Conservation (phyloP, 441 rosid genomes). For the California macrophylla region DNA sequence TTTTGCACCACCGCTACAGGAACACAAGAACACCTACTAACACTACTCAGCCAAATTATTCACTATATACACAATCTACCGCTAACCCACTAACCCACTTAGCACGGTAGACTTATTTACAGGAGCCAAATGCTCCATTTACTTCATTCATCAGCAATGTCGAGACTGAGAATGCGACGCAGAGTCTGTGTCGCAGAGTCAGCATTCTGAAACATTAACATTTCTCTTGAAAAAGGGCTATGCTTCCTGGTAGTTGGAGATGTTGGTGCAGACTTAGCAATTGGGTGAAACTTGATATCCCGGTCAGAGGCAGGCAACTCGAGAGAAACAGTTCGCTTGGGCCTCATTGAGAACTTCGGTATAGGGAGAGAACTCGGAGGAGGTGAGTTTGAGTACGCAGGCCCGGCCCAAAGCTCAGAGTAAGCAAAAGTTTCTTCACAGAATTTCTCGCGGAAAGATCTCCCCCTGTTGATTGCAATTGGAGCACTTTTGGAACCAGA, state of each 20-base stretch:
- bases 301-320: conserved; percentile 37
- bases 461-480: conserved; percentile 37
- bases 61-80: conserved; percentile 41
- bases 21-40: conserved; percentile 10
- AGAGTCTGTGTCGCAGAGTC: conserved; percentile 77
- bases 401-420: conserved; percentile 94
- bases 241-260: conserved; percentile 56
- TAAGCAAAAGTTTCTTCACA: conserved; percentile 30
- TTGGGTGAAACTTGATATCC: conserved; percentile 32
- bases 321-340: conserved; percentile 53
- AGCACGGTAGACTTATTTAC: conserved; percentile 33
- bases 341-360: conserved; percentile 66
- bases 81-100: conserved; percentile 25
- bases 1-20: conserved; percentile 7
- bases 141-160: conserved; percentile 44
- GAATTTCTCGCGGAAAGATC: conserved; percentile 29
- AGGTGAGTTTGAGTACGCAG: conserved; percentile 89
- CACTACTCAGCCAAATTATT: conserved; percentile 30
- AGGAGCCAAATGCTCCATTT: conserved; percentile 31
- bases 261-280: conserved; percentile 79
- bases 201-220: conserved; percentile 44
- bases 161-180: conserved; percentile 90
- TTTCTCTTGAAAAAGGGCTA: conserved; percentile 28
- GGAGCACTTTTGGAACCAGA: conserved; percentile 34
- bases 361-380: conserved; percentile 82